Evolutionary conservation across 106 monocot species (phyloP).

Genomic region (Dioscorea dumetorum): DNA sequence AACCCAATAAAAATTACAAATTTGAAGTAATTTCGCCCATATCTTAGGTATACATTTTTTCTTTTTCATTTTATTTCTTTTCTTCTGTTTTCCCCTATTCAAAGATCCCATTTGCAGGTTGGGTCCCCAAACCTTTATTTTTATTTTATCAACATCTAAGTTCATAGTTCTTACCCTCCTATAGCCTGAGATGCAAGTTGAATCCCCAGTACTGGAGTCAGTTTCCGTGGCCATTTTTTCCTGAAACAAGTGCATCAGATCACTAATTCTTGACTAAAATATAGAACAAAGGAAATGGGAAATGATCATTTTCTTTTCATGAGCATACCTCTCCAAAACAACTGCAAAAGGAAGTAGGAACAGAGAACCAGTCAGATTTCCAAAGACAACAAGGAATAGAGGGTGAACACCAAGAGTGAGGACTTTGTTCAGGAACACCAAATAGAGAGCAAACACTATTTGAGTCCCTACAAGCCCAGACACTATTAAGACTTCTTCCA

Average conservation of each 20-base stretch:
- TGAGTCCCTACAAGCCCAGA: conserved; percentile 33
- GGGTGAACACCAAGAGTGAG: conserved; percentile 26
- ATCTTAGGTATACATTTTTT: not conserved
- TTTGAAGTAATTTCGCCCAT: not conserved
- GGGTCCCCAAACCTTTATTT: too few relatives aligned
- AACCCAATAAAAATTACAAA: not conserved
- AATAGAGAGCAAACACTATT: conserved; percentile 15
- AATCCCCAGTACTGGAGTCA: conserved; percentile 16
- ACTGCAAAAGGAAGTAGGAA: conserved; percentile 52
- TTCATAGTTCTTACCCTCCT: conserved; percentile 32
- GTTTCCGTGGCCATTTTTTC: conserved; percentile 49
- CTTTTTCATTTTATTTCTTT: too few relatives aligned
- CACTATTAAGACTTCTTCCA: conserved; percentile 24
- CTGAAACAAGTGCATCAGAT: conserved; percentile 15
- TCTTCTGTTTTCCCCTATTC: too few relatives aligned
- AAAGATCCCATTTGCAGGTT: too few relatives aligned
- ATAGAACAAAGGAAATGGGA: not conserved
- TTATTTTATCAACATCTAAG: too few relatives aligned
- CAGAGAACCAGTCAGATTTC: conserved; percentile 12
- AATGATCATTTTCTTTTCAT: not conserved
- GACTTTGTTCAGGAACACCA: conserved; percentile 22
- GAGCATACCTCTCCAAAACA: conserved; percentile 32
- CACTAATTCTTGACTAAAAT: not conserved
- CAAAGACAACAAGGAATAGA: conserved; percentile 27
- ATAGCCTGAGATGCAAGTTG: conserved; percentile 26